Evolutionary conservation across 768 basidiomycete species (phyloP), one percentile per base, ranked within the genome.

Genomic region (Auricularia sp.): DNA sequence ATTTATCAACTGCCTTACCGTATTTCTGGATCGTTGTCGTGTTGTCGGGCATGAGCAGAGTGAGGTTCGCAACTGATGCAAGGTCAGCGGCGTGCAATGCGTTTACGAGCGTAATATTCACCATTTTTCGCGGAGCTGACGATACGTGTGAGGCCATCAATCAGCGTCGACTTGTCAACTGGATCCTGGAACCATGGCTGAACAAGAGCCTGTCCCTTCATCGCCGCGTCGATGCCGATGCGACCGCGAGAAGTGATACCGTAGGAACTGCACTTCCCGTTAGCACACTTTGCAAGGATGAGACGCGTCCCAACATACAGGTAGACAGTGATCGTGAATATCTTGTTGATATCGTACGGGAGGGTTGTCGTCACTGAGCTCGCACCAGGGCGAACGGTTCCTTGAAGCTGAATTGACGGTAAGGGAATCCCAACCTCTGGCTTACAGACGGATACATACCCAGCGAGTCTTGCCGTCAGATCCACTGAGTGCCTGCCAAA

Each of bases 321-420:
- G 69, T 86, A 86, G 3, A 80, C 71, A 0, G 85, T 87, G 73
- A 87, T 85, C 0, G 85, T 85, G 74, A 85, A 84, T 63, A 84
- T 80, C 70, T 82, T 76, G 70, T 78, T 79, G 35, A 74, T 74
- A 67, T 86, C 85, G 71, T 80, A 87, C 3, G 84, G 76, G 68
- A 79, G 77, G 4, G 69, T 67, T 1, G 83, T 83, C 45, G 76
- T 78, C 61, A 82, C 75, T 4, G 79, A 82, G 3, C 81, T 81
- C 11, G 82, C 83, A 58, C 85, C 85, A 13, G 85, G 85, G 21
- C 84, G 81, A 42, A 80, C 84, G 13, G 85, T 86, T 42, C 85
- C 85, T 80, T 87, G 85, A 54, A 82, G 39, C 39, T 42, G 0
- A 0, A 42, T 3, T 29, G 2, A 29, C 29, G 29, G 29, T 29